Percentiles rank a stretch among this genome's conserved stretches.
Conservation (phyloP, 179 eudicot genomes). For the Corrigiola litoralis region DNA sequence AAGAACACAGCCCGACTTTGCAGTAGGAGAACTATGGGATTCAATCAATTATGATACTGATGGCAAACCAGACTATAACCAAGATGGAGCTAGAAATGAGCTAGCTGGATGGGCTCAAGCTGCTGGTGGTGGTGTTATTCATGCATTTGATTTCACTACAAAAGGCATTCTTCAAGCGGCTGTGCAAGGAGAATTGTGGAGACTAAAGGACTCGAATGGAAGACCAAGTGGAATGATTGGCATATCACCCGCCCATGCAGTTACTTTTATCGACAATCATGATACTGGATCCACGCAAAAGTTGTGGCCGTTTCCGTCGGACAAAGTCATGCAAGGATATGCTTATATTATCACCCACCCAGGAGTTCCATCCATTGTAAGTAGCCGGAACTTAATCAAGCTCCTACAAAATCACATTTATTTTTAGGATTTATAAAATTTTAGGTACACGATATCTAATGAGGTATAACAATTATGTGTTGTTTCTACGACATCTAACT, state of each 20-base stretch:
- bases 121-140: conserved; percentile 13
- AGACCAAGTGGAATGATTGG: conserved; percentile 21
- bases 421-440: too few relatives aligned
- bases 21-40: conserved; percentile 21
- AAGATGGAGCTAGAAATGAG: conserved; percentile 16
- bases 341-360: conserved; percentile 32
- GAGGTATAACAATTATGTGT: too few relatives aligned
- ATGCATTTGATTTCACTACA: conserved; percentile 18
- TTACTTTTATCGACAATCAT: conserved; percentile 52
- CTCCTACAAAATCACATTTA: too few relatives aligned
- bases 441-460: too few relatives aligned
- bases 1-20: conserved; percentile 13
- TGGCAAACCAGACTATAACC: conserved; percentile 16
- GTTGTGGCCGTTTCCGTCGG: conserved; percentile 45
- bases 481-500: neutral
- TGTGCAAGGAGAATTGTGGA: conserved; percentile 24
- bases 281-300: conserved; percentile 69
- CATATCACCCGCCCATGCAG: conserved; percentile 13
- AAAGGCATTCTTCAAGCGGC: conserved; percentile 24
- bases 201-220: conserved; percentile 15
- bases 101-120: conserved; percentile 15
- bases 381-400: conserved; percentile 6
- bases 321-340: conserved; percentile 75
- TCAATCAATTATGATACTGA: conserved; percentile 8
- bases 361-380: conserved; percentile 32